These are phyloP conservation scores for Salvia sclarea DNA, from an alignment of 305 asterid genomes.

Conservation along the genomic window DNA sequence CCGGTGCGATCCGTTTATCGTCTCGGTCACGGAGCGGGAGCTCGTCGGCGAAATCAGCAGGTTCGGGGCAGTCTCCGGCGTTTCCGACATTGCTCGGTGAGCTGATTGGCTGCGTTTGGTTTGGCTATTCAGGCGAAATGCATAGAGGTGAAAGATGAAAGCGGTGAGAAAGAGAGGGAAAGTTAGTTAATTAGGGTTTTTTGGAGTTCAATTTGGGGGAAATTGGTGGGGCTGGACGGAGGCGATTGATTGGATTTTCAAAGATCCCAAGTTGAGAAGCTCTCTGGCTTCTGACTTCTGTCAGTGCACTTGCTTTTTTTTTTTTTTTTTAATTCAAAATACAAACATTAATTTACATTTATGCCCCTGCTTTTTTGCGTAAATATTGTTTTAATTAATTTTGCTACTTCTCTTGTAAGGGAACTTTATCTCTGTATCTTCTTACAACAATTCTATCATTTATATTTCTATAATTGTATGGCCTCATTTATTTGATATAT, in stretches of 20 bases:
- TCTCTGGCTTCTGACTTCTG: background rate
- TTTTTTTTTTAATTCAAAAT: background rate
- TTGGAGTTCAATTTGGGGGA: conserved; percentile 26
- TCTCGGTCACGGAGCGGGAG: conserved; percentile 80
- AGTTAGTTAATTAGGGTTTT: conserved; percentile 36
- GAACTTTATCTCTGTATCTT: too few relatives aligned
- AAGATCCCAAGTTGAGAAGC: background rate
- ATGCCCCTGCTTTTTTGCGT: background rate
- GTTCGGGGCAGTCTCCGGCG: conserved; percentile 41
- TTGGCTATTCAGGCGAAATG: background rate
- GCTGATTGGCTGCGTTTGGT: background rate
- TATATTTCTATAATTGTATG: too few relatives aligned
- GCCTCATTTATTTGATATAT: too few relatives aligned
- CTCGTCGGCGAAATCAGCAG: conserved; percentile 62
- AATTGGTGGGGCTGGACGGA: conserved; percentile 8
- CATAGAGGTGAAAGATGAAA: background rate
- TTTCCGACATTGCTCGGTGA: conserved; percentile 41
- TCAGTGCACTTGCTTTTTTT: background rate
- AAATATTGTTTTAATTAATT: too few relatives aligned
- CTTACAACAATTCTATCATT: too few relatives aligned
- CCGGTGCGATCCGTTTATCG: conserved; percentile 83
- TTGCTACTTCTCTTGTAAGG: too few relatives aligned
- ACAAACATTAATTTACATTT: background rate
- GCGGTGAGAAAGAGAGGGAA: conserved; percentile 25
- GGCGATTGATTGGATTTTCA: background rate